These are phyloP conservation scores for Xylariaceae sp. DNA, from an alignment of 2,329 filamentous ascomycete genomes.

Conservation along the genomic window DNA sequence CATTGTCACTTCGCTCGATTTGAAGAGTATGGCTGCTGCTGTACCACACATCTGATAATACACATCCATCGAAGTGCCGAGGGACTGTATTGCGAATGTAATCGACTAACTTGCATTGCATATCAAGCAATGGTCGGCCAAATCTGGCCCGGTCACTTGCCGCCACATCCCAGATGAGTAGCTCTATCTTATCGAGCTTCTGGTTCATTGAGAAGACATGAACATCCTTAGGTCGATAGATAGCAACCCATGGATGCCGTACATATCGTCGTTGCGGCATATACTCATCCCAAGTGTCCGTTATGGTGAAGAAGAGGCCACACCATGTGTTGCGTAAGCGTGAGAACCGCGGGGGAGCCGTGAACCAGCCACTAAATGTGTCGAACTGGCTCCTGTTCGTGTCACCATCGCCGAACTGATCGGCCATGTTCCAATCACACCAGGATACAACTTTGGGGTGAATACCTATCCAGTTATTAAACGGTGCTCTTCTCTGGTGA, in stretches of 20 bases:
- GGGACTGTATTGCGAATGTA: slow-evolving; percentile 31
- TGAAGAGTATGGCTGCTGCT: slow-evolving; percentile 29
- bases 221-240: slow-evolving; percentile 42
- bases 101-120: slow-evolving; percentile 43
- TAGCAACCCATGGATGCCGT: slow-evolving; percentile 47
- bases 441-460: slow-evolving; percentile 40
- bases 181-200: slow-evolving; percentile 36
- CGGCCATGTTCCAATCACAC: slow-evolving; percentile 37
- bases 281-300: slow-evolving; percentile 35
- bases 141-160: slow-evolving; percentile 25
- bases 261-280: slow-evolving; percentile 20
- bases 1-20: slow-evolving; percentile 29
- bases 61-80: slow-evolving; percentile 31
- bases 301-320: slow-evolving; percentile 48
- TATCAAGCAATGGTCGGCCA: slow-evolving; percentile 34
- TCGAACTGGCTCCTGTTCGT: slow-evolving; percentile 20
- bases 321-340: slow-evolving; percentile 34
- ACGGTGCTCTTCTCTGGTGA: background rate
- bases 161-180: slow-evolving; percentile 51
- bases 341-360: slow-evolving; percentile 14
- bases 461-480: slow-evolving; percentile 27
- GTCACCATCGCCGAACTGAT: slow-evolving; percentile 33
- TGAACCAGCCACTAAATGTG: slow-evolving; percentile 37
- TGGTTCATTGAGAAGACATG: slow-evolving; percentile 22
- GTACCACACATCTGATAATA: slow-evolving; percentile 43